Evolutionary conservation across 148 eudicot species (phyloP).

Genomic region (Simmondsia chinensis): DNA sequence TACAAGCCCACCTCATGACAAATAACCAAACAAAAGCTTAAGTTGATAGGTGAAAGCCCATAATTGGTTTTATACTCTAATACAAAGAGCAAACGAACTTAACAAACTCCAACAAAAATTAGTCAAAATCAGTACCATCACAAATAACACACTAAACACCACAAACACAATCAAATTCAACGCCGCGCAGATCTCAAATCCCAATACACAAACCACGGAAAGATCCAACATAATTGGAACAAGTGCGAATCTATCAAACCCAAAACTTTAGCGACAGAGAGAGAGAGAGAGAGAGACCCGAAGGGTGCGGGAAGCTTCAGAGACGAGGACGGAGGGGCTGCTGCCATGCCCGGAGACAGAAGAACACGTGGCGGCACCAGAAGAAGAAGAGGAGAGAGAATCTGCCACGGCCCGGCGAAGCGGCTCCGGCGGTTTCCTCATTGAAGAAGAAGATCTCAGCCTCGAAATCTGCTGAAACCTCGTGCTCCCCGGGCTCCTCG

Average conservation of each 20-base stretch:
- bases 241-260: not conserved
- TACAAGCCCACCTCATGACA: no score
- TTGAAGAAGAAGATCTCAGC: conserved; percentile 84
- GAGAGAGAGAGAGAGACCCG: conserved; percentile 33
- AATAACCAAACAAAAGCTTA: no score
- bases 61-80: no score
- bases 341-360: conserved; percentile 32
- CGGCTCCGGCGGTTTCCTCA: conserved; percentile 95
- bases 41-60: no score
- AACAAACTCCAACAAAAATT: no score
- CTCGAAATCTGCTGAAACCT: conserved; percentile 44
- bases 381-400: conserved; percentile 59
- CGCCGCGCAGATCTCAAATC: no score
- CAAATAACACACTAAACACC: no score
- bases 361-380: conserved; percentile 25
- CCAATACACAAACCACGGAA: not conserved
- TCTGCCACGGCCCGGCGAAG: conserved; percentile 98
- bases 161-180: no score
- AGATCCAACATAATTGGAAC: conserved; percentile 2
- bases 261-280: not conserved
- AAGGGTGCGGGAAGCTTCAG: conserved; percentile 83
- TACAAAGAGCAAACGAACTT: no score
- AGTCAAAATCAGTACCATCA: no score
- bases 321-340: conserved; percentile 36
- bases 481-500: conserved; percentile 48